These are phyloP conservation scores for Cryptococcus sp. DNA, from an alignment of 1,284 basidiomycete genomes.

Conservation along the genomic window DNA sequence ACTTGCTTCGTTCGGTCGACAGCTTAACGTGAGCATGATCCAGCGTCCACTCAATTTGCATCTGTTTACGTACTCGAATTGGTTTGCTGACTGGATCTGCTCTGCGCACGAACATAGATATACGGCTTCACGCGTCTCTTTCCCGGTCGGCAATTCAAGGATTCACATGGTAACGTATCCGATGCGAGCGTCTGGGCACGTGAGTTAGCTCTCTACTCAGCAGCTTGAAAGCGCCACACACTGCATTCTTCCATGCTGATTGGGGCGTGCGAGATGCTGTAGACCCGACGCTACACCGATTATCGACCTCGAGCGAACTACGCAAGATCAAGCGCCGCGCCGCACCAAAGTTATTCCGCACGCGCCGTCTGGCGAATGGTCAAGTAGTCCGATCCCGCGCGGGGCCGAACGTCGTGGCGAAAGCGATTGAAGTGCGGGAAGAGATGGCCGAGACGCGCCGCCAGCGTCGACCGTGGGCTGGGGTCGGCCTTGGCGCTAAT, in stretches of 20 bases:
- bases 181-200: slow-evolving; percentile 49
- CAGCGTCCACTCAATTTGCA: too few relatives aligned
- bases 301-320: slow-evolving; percentile 36
- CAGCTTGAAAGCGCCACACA: not conserved
- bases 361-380: slow-evolving; percentile 42
- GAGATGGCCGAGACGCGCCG: slow-evolving; percentile 25
- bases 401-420: slow-evolving; percentile 38
- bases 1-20: slow-evolving; percentile 44
- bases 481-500: not conserved
- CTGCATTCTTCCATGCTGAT: not conserved
- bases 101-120: slow-evolving; percentile 27
- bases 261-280: not conserved
- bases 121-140: slow-evolving; percentile 47
- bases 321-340: slow-evolving; percentile 42
- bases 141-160: slow-evolving; percentile 47
- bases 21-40: slow-evolving; percentile 33
- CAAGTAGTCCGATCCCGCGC: slow-evolving; percentile 37
- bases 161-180: slow-evolving; percentile 40
- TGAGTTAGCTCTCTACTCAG: slow-evolving; percentile 18
- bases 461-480: not conserved
- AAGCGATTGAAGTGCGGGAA: slow-evolving; percentile 33
- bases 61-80: not conserved
- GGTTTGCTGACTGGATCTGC: not conserved
- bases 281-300: slow-evolving; percentile 44
- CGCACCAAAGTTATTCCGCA: slow-evolving; percentile 46